Conservation (phyloP, 176 grass and related monocot species). For the Paspalum notatum region DNA sequence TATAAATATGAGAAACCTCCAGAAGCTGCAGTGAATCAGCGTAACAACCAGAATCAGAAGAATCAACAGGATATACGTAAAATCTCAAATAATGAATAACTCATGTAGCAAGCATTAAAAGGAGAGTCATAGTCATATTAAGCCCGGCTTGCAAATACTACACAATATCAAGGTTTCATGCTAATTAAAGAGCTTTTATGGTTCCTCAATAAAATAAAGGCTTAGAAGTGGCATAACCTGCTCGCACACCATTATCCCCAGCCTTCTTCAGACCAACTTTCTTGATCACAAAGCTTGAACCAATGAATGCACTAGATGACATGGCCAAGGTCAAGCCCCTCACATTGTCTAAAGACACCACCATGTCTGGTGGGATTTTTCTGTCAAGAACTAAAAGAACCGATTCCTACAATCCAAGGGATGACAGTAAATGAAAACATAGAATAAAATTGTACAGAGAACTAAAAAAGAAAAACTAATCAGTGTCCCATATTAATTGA, state of each 20-base stretch:
- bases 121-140: background rate
- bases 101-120: slow-evolving; percentile 10
- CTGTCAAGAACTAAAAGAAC: slow-evolving; percentile 9
- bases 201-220: background rate
- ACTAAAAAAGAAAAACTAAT: slow-evolving; percentile 9
- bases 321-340: slow-evolving; percentile 73
- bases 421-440: slow-evolving; percentile 9
- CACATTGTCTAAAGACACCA: slow-evolving; percentile 68
- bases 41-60: slow-evolving; percentile 32
- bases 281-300: slow-evolving; percentile 94
- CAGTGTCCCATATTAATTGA: background rate
- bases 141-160: slow-evolving; percentile 1
- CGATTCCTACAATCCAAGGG: slow-evolving; percentile 37
- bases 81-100: slow-evolving; percentile 10
- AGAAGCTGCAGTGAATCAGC: slow-evolving; percentile 53
- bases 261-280: slow-evolving; percentile 88
- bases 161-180: slow-evolving; percentile 4
- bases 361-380: slow-evolving; percentile 40
- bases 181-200: slow-evolving; percentile 23
- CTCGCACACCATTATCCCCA: slow-evolving; percentile 63
- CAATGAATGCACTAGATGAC: slow-evolving; percentile 87
- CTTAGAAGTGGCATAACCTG: slow-evolving; percentile 59
- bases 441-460: slow-evolving; percentile 1
- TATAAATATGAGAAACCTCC: slow-evolving; percentile 83
- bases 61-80: slow-evolving; percentile 8